Evolutionary conservation across 2,329 filamentous ascomycete genomes (phyloP).

Genomic region (Colletotrichum melonis): DNA sequence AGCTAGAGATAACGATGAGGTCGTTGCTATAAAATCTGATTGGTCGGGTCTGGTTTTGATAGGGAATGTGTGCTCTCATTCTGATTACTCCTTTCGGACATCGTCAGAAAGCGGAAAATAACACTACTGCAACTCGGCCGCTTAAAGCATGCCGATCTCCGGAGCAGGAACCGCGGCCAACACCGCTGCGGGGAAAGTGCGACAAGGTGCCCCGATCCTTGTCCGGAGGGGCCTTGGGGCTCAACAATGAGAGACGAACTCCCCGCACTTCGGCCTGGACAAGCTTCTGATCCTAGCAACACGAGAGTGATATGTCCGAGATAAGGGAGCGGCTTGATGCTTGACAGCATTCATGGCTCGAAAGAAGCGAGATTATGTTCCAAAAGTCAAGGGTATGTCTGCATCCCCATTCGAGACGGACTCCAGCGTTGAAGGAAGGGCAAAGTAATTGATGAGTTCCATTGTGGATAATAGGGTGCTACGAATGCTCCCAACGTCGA

Average conservation of each 20-base stretch:
- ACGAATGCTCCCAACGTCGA: constrained; percentile 48
- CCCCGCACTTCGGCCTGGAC: background rate
- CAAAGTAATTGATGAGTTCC: no score
- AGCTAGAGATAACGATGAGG: no score
- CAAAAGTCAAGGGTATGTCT: constrained; percentile 39
- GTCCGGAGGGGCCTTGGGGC: background rate
- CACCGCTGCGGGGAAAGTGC: background rate
- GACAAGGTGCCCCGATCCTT: background rate
- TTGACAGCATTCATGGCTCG: constrained; percentile 18
- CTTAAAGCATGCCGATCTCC: no score
- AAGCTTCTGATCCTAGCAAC: background rate
- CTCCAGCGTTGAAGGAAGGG: no score
- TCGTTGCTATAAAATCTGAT: no score
- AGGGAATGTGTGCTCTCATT: no score
- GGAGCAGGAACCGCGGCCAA: no score
- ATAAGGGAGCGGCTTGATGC: background rate
- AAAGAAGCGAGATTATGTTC: constrained; percentile 36
- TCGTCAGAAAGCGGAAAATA: no score
- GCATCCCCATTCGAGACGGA: no score
- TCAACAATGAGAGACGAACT: background rate
- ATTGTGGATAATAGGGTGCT: constrained; percentile 43
- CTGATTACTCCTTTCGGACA: no score
- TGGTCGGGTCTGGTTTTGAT: no score
- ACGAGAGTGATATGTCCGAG: background rate
- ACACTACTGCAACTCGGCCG: no score